phyloP scores from a whole-genome alignment of 371 early-diverging fungal genomes.

The Gilbertella persicaria region DNA sequence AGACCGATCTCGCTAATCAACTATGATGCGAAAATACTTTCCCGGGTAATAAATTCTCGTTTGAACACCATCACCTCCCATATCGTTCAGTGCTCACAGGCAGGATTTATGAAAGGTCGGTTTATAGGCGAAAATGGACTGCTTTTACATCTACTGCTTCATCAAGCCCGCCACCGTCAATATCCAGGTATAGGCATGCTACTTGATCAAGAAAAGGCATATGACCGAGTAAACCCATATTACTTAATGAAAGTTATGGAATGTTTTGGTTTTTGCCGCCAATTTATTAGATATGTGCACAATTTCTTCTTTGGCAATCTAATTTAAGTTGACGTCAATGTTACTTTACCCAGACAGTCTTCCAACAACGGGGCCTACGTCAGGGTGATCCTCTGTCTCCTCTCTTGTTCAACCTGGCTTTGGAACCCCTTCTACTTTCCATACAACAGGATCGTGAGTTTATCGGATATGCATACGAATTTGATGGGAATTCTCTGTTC shows the following conservation, averaged over 20 bases:
- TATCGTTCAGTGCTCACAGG: neutral
- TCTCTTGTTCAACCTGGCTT: conserved; percentile 17
- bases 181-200: conserved; percentile 8
- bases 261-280: conserved; percentile 9
- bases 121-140: conserved; percentile 15
- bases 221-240: conserved; percentile 17
- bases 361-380: conserved; percentile 8
- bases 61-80: neutral
- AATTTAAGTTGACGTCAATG: conserved; percentile 23
- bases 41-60: conserved; percentile 17
- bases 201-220: conserved; percentile 20
- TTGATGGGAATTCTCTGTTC: no score
- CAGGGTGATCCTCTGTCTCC: conserved; percentile 20
- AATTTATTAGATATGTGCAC: neutral
- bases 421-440: conserved; percentile 10
- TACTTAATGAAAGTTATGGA: conserved; percentile 6
- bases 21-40: conserved; percentile 18
- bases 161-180: neutral
- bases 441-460: no score
- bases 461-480: no score
- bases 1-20: conserved; percentile 20
- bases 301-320: conserved; percentile 22
- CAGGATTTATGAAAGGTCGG: conserved; percentile 11
- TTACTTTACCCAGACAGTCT: neutral
- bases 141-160: neutral